A percentile compares a stretch with the other conserved stretches of the same genome.
Evolutionary conservation across 2,329 filamentous ascomycete genomes (phyloP).

Genomic region (Tolypocladium capitatum): DNA sequence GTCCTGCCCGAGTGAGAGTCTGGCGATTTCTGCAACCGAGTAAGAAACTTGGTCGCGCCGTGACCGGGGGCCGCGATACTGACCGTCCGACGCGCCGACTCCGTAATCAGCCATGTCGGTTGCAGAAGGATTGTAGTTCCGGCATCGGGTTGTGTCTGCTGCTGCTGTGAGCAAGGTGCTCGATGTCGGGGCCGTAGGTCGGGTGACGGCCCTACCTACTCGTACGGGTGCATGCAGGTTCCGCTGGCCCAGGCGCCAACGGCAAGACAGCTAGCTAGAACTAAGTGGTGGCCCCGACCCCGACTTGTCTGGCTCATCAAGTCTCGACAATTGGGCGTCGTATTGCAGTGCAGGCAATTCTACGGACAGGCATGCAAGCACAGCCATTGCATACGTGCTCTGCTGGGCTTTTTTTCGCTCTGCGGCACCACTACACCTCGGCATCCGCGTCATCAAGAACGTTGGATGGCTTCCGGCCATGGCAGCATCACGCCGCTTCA

Average conservation of each 20-base stretch:
- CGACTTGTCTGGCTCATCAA: background rate
- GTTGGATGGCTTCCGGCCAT: no score
- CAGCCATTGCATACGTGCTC: background rate
- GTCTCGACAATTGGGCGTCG: background rate
- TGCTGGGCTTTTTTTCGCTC: background rate
- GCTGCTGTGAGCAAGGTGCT: background rate
- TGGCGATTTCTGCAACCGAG: constrained; percentile 23
- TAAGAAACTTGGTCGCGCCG: constrained; percentile 10
- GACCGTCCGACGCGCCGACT: constrained; percentile 22
- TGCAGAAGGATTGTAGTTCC: background rate
- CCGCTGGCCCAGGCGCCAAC: background rate
- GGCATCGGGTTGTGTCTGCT: constrained; percentile 2
- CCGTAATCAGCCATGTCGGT: constrained; percentile 22
- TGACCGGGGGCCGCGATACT: background rate
- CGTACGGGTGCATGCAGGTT: background rate
- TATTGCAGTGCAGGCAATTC: background rate
- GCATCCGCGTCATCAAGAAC: no score
- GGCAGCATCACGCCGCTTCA: background rate
- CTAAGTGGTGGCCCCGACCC: background rate
- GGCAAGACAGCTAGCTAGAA: background rate
- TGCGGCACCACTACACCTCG: background rate
- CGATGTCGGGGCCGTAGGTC: background rate
- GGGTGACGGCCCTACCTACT: no score
- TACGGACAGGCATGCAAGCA: background rate
- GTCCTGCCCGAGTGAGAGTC: constrained; percentile 24